phyloP scores from a whole-genome alignment of 768 basidiomycete species.

The Lactifluus pinguis region DNA sequence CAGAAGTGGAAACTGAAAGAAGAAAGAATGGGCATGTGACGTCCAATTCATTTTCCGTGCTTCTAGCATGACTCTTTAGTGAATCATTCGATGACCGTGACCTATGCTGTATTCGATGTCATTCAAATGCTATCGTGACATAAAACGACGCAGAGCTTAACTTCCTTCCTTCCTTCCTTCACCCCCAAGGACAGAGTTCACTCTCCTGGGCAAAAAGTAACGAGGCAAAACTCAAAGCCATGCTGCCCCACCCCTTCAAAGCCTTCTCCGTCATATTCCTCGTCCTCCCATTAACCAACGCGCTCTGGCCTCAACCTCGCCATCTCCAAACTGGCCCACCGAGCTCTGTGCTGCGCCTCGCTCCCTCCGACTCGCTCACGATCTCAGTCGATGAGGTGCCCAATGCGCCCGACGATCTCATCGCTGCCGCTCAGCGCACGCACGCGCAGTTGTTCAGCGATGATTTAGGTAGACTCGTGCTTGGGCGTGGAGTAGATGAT shows the following conservation, averaged over 20 bases:
- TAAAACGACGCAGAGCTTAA: too few relatives aligned
- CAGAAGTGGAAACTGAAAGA: not conserved
- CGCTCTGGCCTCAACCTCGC: slow-evolving; percentile 33
- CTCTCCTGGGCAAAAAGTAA: not conserved
- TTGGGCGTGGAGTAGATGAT: slow-evolving; percentile 49
- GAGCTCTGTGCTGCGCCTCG: slow-evolving; percentile 28
- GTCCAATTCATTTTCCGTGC: not conserved
- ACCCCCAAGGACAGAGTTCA: too few relatives aligned
- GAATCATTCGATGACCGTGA: too few relatives aligned
- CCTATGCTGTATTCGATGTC: not conserved
- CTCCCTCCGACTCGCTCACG: slow-evolving; percentile 33
- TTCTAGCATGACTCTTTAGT: not conserved
- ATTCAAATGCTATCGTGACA: not conserved
- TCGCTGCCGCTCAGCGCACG: slow-evolving; percentile 46
- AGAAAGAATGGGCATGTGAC: not conserved
- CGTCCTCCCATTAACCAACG: slow-evolving; percentile 19
- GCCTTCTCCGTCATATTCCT: slow-evolving; percentile 17
- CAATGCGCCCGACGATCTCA: slow-evolving; percentile 45
- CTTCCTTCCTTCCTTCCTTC: too few relatives aligned
- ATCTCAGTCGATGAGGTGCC: slow-evolving; percentile 36
- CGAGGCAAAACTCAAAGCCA: not conserved
- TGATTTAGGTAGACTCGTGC: slow-evolving; percentile 48
- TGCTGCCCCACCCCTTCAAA: not conserved
- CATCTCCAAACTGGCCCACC: slow-evolving; percentile 24
- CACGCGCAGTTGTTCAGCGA: slow-evolving; percentile 33